Evolutionary conservation across 2,329 filamentous ascomycete species (phyloP).

Genomic region (Cladosporium sp.): DNA sequence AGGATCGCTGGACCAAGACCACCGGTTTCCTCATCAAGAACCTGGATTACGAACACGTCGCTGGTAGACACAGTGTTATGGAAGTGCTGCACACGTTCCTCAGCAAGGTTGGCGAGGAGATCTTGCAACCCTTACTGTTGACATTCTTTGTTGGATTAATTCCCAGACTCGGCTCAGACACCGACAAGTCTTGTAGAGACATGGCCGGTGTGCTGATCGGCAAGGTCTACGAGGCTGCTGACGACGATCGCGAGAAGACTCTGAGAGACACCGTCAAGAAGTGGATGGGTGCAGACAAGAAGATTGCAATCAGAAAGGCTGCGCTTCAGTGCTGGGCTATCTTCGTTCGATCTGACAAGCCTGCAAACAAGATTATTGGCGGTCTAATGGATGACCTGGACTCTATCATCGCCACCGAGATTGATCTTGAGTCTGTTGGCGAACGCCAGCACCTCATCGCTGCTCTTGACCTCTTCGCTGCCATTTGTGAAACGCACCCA

Average conservation of each 20-base stretch:
- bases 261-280: conserved; percentile 60
- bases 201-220: conserved; percentile 77
- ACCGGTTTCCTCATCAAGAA: conserved; percentile 86
- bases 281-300: conserved; percentile 74
- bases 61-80: conserved; percentile 87
- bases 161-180: conserved; percentile 82
- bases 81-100: conserved; percentile 85
- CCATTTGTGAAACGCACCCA: conserved; percentile 65
- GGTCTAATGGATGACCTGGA: conserved; percentile 51
- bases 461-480: conserved; percentile 64
- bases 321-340: conserved; percentile 77
- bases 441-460: conserved; percentile 73
- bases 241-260: conserved; percentile 65
- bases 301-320: conserved; percentile 65
- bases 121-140: conserved; percentile 75
- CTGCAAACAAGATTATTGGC: conserved; percentile 64
- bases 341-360: conserved; percentile 67
- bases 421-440: conserved; percentile 48
- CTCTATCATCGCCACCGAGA: conserved; percentile 49
- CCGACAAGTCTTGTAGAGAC: conserved; percentile 77
- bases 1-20: conserved; percentile 83
- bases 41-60: conserved; percentile 81
- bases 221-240: conserved; percentile 73
- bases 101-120: conserved; percentile 74
- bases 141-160: conserved; percentile 84